Evolutionary conservation across 1,284 basidiomycete species (phyloP), one percentile per base, ranked within the genome.

Genomic region (Leccinum subrobustum): DNA sequence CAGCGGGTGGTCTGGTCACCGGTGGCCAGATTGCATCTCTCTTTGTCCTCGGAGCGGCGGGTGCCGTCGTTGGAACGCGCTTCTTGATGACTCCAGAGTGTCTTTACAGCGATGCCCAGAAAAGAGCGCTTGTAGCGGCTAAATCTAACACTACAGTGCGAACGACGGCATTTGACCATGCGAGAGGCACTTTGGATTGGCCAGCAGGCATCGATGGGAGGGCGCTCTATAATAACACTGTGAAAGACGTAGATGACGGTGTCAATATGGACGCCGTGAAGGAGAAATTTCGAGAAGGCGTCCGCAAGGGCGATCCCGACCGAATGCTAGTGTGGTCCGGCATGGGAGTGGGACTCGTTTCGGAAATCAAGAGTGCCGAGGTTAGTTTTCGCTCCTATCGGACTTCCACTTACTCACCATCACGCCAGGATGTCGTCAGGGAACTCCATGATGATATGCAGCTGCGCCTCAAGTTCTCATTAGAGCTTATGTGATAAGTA

Each of bases 261-360:
- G 73, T 79, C 18, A 75, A 81, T 60, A 66, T 85, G 18, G 69
- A 78, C 33, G 72, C 68, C 20, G 69, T 88, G 47, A 78, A 77
- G 61, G 69, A 70, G 44, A 81, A 77, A 62, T 83, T 82, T 62
- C 65, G 65, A 39, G 78, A 81, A 60, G 86, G 77, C 5, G 68
- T 75, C 20, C 71, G 73, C 60, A 70, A 73, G 25, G 77, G 76
- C 37, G 81, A 90, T 67, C 71, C 77, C 7, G 73, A 77, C 61
- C 78, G 85, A 59, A 79, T 83, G 64, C 72, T 90, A 16, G 77
- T 85, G n/a, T 91, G 89, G 89, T 82, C 86, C 20, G 90, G 91
- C 20, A 79, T 82, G 56, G 84, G 87, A 37, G 82, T 89, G 56
- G 84, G 82, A n/a, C 76, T 83, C 56, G 79, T 89, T 74, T 77